Evolutionary conservation across 345 rosid genomes (phyloP).

Genomic region (Kernera saxatilis): DNA sequence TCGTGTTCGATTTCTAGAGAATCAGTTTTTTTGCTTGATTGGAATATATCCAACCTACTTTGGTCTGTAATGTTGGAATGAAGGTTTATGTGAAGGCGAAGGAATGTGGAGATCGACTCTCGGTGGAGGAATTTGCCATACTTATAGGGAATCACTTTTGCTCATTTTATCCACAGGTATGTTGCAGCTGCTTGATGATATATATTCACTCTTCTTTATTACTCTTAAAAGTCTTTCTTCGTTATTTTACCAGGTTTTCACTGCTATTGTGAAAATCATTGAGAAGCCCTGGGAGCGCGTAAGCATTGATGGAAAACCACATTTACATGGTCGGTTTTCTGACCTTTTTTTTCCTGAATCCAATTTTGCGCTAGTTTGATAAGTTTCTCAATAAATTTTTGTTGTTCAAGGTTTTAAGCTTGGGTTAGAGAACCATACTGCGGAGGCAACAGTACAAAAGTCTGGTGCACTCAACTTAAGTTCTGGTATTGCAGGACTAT

Average conservation of each 20-base stretch:
- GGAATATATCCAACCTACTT: background rate
- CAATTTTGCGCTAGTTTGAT: background rate
- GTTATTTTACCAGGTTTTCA: constrained; percentile 46
- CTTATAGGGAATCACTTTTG: constrained; percentile 75
- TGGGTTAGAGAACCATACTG: constrained; percentile 87
- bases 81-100: constrained; percentile 92
- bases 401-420: constrained; percentile 73
- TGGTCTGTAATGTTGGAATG: background rate
- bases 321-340: constrained; percentile 60
- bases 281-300: constrained; percentile 99
- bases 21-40: background rate
- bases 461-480: constrained; percentile 57
- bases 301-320: constrained; percentile 53
- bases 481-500: constrained; percentile 68
- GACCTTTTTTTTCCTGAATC: background rate
- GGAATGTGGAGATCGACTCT: constrained; percentile 60
- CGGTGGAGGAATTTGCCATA: constrained; percentile 81
- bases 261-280: constrained; percentile 62
- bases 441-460: constrained; percentile 58
- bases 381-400: background rate
- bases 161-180: constrained; percentile 71
- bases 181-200: too few relatives aligned
- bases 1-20: background rate
- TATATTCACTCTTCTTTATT: background rate
- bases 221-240: background rate